Evolutionary conservation across 2,329 filamentous ascomycete genomes (phyloP).

Genomic region (Apiospora marii): DNA sequence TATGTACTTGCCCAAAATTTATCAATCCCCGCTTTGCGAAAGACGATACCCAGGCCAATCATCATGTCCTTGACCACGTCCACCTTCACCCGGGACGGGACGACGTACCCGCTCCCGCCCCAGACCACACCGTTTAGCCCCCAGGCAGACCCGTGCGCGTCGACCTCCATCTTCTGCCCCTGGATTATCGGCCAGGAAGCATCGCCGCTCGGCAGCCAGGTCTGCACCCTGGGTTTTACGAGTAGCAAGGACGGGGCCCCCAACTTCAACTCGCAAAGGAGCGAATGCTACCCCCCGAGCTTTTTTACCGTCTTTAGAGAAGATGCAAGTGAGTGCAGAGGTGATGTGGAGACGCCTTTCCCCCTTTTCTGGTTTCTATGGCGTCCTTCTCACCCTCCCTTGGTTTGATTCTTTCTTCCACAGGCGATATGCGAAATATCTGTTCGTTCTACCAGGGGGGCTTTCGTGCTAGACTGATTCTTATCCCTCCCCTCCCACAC

Average conservation of each 20-base stretch:
- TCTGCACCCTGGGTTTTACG: slow-evolving; percentile 13
- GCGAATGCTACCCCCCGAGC: slow-evolving; percentile 6
- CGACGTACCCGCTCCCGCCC: slow-evolving; percentile 17
- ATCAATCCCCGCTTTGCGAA: no score
- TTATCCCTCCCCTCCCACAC: neutral
- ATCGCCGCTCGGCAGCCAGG: neutral
- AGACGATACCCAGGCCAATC: no score
- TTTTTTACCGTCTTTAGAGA: slow-evolving; percentile 4
- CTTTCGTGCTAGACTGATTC: no score
- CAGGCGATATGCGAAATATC: neutral
- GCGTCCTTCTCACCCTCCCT: no score
- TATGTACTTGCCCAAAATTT: neutral
- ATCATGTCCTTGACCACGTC: neutral
- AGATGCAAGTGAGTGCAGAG: neutral
- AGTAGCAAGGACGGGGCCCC: neutral
- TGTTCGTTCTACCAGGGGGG: neutral
- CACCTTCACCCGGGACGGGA: slow-evolving; percentile 13
- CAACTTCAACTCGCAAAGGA: neutral
- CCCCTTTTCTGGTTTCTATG: neutral
- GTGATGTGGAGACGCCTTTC: no score
- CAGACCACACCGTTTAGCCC: slow-evolving; percentile 23
- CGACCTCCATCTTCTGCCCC: slow-evolving; percentile 20
- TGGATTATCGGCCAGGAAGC: neutral
- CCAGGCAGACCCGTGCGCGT: neutral
- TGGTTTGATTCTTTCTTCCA: no score